Evolutionary conservation across 208 protist genomes (phyloP).

Genomic region (Leptomonas seymouri): DNA sequence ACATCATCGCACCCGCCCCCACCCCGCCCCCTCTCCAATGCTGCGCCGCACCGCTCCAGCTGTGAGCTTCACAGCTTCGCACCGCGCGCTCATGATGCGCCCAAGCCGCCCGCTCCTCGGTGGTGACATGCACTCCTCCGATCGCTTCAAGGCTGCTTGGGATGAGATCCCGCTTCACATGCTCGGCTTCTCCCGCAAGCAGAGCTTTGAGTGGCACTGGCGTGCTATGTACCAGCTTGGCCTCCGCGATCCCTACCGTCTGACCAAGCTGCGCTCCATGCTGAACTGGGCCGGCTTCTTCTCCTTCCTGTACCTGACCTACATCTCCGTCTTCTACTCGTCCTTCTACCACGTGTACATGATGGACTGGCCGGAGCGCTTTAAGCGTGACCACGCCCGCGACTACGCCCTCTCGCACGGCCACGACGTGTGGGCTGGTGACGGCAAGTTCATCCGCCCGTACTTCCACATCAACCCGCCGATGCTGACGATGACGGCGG

Average conservation of each 20-base stretch:
- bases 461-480: slow-evolving; percentile 91
- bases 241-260: slow-evolving; percentile 63
- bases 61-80: slow-evolving; percentile 82
- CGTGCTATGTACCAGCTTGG: slow-evolving; percentile 80
- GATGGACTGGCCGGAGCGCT: slow-evolving; percentile 79
- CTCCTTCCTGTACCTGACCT: slow-evolving; percentile 73
- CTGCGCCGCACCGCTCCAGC: slow-evolving; percentile 76
- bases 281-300: slow-evolving; percentile 72
- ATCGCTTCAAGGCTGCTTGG: slow-evolving; percentile 87
- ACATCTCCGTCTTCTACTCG: slow-evolving; percentile 74
- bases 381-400: slow-evolving; percentile 78
- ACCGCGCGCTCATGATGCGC: slow-evolving; percentile 73
- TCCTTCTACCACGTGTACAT: slow-evolving; percentile 79
- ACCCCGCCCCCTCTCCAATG: slow-evolving; percentile 37
- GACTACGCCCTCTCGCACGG: slow-evolving; percentile 78
- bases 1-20: background rate
- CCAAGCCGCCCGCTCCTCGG: slow-evolving; percentile 68
- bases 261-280: slow-evolving; percentile 75
- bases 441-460: slow-evolving; percentile 87
- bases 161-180: slow-evolving; percentile 83
- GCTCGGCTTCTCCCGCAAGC: slow-evolving; percentile 63
- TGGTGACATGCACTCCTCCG: slow-evolving; percentile 78
- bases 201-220: slow-evolving; percentile 84
- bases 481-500: slow-evolving; percentile 87
- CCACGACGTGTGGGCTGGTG: slow-evolving; percentile 79